Conservation (phyloP, 164 flowering plant species). For the Dillenia turbinata region DNA sequence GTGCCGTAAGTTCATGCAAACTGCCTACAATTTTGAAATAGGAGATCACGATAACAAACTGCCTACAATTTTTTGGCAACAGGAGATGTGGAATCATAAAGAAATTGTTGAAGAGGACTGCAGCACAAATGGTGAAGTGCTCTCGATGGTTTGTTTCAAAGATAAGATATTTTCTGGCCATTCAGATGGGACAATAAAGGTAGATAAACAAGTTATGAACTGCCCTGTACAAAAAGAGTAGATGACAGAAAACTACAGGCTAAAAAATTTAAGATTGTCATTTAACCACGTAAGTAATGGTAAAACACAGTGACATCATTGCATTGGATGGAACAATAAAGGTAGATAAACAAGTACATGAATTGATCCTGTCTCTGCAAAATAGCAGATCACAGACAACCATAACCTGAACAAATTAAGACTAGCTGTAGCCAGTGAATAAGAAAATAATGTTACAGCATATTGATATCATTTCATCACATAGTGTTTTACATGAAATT, state of each 20-base stretch:
- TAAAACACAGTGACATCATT: too few relatives aligned
- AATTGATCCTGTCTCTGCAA: too few relatives aligned
- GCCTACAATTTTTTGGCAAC: slow-evolving; percentile 15
- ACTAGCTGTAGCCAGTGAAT: too few relatives aligned
- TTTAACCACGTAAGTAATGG: too few relatives aligned
- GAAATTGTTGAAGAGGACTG: slow-evolving; percentile 63
- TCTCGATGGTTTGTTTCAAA: slow-evolving; percentile 50
- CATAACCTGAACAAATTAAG: too few relatives aligned
- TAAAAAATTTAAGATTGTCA: too few relatives aligned
- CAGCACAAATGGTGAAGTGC: slow-evolving; percentile 63
- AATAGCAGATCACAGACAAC: too few relatives aligned
- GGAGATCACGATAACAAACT: neutral
- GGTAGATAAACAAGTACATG: too few relatives aligned
- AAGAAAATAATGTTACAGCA: too few relatives aligned
- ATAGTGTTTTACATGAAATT: neutral
- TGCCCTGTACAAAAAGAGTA: too few relatives aligned
- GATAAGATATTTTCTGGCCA: slow-evolving; percentile 73
- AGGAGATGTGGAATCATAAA: slow-evolving; percentile 71
- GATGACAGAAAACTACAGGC: too few relatives aligned
- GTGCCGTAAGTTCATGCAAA: slow-evolving; percentile 42
- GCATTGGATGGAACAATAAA: too few relatives aligned
- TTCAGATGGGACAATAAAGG: slow-evolving; percentile 83
- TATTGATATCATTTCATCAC: neutral
- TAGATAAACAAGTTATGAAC: slow-evolving; percentile 6
- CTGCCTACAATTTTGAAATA: neutral